Evolutionary conservation across 163 green algal genomes (phyloP).

Genomic region (Botryococcus braunii): DNA sequence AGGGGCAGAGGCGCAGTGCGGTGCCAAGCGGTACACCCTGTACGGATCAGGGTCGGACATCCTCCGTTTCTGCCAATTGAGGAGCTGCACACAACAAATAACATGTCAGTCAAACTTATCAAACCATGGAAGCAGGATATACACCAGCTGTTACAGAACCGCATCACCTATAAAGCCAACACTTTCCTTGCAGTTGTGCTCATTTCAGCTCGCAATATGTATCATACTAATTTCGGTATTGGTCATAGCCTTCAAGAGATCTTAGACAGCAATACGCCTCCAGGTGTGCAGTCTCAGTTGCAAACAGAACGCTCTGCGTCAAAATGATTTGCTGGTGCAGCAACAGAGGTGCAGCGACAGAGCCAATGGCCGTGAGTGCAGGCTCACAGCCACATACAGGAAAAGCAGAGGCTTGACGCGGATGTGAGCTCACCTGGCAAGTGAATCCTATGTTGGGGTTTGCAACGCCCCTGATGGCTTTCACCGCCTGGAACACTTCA

Average conservation of each 20-base stretch:
- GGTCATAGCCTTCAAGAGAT: no score
- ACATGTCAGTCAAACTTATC: not conserved
- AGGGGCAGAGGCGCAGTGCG: conserved; percentile 11
- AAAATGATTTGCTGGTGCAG: no score
- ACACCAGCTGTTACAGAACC: not conserved
- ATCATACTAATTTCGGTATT: no score
- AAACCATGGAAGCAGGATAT: not conserved
- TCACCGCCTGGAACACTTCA: conserved; percentile 58
- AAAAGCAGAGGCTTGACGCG: no score
- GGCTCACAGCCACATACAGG: not conserved
- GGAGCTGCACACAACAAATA: conserved; percentile 13
- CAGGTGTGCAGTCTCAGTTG: no score
- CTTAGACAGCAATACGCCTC: no score
- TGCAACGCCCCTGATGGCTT: conserved; percentile 65
- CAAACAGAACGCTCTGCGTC: no score
- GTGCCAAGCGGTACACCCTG: conserved; percentile 14
- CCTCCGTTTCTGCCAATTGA: conserved; percentile 22
- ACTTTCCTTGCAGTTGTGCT: not conserved
- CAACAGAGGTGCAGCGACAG: no score
- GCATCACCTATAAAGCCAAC: not conserved
- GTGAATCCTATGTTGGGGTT: conserved; percentile 94
- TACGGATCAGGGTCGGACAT: not conserved
- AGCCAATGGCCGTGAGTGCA: not conserved
- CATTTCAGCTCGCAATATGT: not conserved
- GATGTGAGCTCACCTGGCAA: conserved; percentile 56